Conservation (phyloP, 306 rosid genomes). For the Fragaria ananassa region DNA sequence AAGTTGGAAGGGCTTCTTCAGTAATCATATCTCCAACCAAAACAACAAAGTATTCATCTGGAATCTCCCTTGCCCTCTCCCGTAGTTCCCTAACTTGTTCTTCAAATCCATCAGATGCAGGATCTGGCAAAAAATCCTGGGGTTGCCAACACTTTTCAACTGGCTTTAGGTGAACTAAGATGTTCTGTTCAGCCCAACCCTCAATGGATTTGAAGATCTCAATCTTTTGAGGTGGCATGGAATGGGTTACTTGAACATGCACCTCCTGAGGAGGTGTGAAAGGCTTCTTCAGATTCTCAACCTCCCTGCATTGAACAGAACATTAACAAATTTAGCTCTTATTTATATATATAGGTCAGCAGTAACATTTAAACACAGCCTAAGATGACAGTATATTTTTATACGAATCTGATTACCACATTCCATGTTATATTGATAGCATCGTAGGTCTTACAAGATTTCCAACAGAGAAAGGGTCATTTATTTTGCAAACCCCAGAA, state of each 20-base stretch:
- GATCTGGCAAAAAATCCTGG: conserved; percentile 82
- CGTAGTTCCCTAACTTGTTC: conserved; percentile 79
- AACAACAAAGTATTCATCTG: conserved; percentile 86
- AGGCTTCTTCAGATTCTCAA: conserved; percentile 67
- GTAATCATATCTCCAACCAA: conserved; percentile 93
- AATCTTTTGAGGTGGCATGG: conserved; percentile 87
- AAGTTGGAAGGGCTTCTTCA: conserved; percentile 91
- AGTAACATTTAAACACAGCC: background rate
- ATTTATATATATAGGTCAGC: background rate
- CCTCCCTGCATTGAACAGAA: conserved; percentile 47
- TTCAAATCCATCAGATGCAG: conserved; percentile 69
- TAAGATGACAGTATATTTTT: background rate
- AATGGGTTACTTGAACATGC: conserved; percentile 80
- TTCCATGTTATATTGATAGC: background rate
- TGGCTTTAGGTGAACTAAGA: conserved; percentile 70
- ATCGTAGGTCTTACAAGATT: background rate
- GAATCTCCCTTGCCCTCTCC: conserved; percentile 74
- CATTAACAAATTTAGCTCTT: background rate
- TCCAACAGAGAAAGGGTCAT: background rate
- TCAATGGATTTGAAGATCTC: conserved; percentile 82
- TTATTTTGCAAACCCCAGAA: background rate
- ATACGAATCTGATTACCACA: conserved; percentile 1
- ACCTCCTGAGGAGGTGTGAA: conserved; percentile 77
- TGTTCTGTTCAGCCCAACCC: conserved; percentile 77
- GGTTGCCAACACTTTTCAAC: conserved; percentile 97